Percentiles rank a stretch among this genome's conserved stretches.
phyloP scores from a whole-genome alignment of 2,329 filamentous ascomycete species.

The Talaromyces sp. region DNA sequence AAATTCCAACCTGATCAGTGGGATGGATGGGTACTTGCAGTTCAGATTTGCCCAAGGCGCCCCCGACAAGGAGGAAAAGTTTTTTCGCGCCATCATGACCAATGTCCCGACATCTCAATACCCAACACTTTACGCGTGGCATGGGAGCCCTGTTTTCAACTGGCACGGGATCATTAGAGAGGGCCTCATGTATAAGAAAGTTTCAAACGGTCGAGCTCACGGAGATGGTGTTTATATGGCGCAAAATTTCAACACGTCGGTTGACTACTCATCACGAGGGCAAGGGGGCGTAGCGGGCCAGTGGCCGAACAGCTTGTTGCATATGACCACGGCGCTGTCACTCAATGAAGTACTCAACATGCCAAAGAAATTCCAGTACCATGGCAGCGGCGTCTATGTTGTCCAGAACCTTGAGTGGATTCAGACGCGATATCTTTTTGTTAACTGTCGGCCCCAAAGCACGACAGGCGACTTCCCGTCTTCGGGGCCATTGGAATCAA shows the following conservation, averaged over 20 bases:
- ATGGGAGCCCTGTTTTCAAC: conserved; percentile 70
- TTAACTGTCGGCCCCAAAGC: conserved; percentile 31
- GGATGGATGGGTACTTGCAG: conserved; percentile 67
- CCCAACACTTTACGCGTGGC: conserved; percentile 80
- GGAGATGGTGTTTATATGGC: conserved; percentile 84
- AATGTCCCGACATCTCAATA: conserved; percentile 38
- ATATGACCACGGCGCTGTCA: conserved; percentile 58
- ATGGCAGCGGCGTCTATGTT: conserved; percentile 59
- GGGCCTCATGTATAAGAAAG: conserved; percentile 67
- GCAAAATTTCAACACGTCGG: conserved; percentile 53
- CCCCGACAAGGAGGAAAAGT: conserved; percentile 77
- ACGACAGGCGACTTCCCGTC: not conserved
- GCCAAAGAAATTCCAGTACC: conserved; percentile 56
- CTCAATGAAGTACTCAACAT: conserved; percentile 83
- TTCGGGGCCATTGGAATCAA: not conserved
- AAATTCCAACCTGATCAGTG: conserved; percentile 52
- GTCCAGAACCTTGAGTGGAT: conserved; percentile 78
- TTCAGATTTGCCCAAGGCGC: conserved; percentile 86
- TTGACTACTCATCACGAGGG: conserved; percentile 40
- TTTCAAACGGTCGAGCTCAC: conserved; percentile 61
- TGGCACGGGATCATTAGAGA: conserved; percentile 89
- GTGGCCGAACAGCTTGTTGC: conserved; percentile 67
- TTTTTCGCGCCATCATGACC: conserved; percentile 57
- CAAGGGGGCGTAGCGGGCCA: no score
- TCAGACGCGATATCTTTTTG: conserved; percentile 80